Evolutionary conservation across 306 rosid genomes (phyloP).

Genomic region (Vachellia collinsii): DNA sequence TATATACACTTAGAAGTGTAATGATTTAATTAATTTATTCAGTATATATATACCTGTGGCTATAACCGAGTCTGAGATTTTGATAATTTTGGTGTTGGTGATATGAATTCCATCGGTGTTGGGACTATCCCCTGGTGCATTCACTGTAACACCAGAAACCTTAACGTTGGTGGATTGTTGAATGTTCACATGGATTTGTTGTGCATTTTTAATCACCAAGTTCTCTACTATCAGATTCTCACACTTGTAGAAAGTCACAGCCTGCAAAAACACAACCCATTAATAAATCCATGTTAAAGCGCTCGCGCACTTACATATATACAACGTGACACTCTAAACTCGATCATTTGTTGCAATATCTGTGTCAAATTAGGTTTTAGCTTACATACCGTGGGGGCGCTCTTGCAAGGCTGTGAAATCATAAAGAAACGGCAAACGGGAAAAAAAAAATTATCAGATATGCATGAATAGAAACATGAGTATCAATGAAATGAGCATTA

Average conservation of each 20-base stretch:
- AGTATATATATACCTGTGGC: conserved; percentile 41
- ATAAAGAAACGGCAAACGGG: not conserved
- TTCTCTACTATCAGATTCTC: conserved; percentile 40
- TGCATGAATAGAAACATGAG: not conserved
- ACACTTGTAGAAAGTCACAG: conserved; percentile 47
- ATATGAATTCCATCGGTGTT: conserved; percentile 66
- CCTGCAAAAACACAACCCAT: conserved; percentile 36
- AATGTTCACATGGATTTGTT: conserved; percentile 47
- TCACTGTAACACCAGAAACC: conserved; percentile 44
- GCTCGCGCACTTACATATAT: not conserved
- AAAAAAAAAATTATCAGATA: not conserved
- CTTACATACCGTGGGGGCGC: conserved; percentile 64
- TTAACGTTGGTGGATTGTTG: conserved; percentile 33
- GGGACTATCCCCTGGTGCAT: conserved; percentile 53
- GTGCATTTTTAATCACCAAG: conserved; percentile 43
- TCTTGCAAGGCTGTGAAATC: conserved; percentile 56
- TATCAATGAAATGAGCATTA: not conserved
- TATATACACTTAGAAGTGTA: not conserved
- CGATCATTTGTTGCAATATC: not conserved
- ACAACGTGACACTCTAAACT: not conserved
- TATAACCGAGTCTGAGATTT: conserved; percentile 39
- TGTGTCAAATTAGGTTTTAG: not conserved
- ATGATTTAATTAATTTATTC: not conserved
- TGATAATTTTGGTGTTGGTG: conserved; percentile 38
- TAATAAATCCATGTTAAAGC: too few relatives aligned